A percentile compares a stretch with the other conserved stretches of the same genome.
Conservation (phyloP, 164 flowering plant species). For the Macadamia integrifolia region DNA sequence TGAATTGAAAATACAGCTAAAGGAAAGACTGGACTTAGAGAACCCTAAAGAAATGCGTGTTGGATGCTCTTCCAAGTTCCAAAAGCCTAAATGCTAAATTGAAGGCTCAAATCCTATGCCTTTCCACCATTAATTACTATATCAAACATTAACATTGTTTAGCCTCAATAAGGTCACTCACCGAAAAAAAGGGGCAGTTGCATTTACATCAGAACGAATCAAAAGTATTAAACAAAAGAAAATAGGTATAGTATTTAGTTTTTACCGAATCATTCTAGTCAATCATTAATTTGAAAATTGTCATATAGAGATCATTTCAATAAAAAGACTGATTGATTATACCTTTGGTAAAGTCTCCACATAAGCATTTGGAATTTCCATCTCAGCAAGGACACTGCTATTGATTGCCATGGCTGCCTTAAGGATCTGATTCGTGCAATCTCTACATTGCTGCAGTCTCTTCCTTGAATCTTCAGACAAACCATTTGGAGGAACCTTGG, state of each 20-base stretch:
- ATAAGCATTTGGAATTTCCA: conserved; percentile 67
- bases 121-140: no score
- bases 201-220: not conserved
- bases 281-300: not conserved
- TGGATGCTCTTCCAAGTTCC: no score
- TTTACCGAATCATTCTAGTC: no score
- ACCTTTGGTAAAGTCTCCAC: conserved; percentile 75
- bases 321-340: not conserved
- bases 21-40: no score
- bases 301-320: not conserved
- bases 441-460: conserved; percentile 59
- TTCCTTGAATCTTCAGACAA: conserved; percentile 52
- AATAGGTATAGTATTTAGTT: not conserved
- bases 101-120: no score
- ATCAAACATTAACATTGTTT: not conserved
- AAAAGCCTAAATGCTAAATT: no score
- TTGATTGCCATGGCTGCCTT: conserved; percentile 79
- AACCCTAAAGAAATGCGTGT: no score
- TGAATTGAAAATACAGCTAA: no score
- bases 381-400: conserved; percentile 56
- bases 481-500: conserved; percentile 59
- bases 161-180: not conserved
- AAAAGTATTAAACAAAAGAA: no score
- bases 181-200: no score
- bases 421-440: conserved; percentile 65